Evolutionary conservation across 129 eudicot species (phyloP).

Genomic region (Flaveria ramosissima): DNA sequence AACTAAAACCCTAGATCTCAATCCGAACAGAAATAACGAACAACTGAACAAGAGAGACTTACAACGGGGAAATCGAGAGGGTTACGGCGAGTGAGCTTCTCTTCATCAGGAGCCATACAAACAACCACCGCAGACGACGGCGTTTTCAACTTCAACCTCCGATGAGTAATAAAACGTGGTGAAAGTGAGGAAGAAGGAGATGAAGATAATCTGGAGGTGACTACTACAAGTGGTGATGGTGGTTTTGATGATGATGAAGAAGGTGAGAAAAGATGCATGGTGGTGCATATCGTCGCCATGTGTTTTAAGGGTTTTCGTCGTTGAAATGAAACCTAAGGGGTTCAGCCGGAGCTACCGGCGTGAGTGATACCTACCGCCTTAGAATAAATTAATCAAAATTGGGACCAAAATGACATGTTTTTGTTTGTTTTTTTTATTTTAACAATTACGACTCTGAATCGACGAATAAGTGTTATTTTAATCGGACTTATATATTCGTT

Average conservation of each 20-base stretch:
- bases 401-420: too few species aligned
- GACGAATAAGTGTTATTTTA: too few species aligned
- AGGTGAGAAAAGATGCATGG: constrained; percentile 21
- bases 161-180: background rate
- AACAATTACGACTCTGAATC: too few species aligned
- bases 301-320: background rate
- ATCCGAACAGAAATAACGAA: background rate
- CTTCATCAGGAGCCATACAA: constrained; percentile 82
- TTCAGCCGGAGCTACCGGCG: constrained; percentile 24
- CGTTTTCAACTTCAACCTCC: constrained; percentile 27
- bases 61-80: constrained; percentile 89
- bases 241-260: constrained; percentile 5
- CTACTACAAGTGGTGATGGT: background rate
- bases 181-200: background rate
- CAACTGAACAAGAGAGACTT: background rate
- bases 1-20: constrained; percentile 12
- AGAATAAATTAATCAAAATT: background rate
- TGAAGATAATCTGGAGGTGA: constrained; percentile 11
- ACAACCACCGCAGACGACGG: constrained; percentile 34
- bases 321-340: constrained; percentile 1
- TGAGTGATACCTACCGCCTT: constrained; percentile 23
- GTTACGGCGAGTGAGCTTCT: constrained; percentile 77
- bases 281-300: constrained; percentile 35
- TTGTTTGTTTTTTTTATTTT: too few species aligned
- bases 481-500: too few species aligned